phyloP scores from a whole-genome alignment of 176 grass and related monocot genomes.

The Otatea glauca region DNA sequence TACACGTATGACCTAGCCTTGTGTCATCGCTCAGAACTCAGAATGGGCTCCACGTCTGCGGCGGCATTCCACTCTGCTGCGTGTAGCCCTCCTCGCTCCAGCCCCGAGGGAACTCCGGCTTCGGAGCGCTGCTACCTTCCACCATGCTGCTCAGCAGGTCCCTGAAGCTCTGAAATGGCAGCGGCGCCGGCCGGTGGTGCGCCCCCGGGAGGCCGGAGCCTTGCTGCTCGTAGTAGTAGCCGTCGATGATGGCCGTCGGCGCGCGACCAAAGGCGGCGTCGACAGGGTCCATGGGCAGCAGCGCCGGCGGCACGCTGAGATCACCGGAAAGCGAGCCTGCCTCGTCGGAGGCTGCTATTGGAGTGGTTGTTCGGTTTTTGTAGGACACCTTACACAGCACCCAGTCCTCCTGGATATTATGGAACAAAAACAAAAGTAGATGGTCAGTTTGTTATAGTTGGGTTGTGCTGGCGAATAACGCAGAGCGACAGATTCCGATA shows the following conservation, averaged over 20 bases:
- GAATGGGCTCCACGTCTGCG: constrained; percentile 39
- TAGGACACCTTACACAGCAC: constrained; percentile 68
- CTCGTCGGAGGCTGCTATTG: constrained; percentile 18
- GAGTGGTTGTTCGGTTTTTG: constrained; percentile 34
- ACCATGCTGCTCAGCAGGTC: constrained; percentile 44
- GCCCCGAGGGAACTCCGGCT: background rate
- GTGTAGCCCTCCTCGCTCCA: constrained; percentile 40
- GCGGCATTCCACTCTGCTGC: background rate
- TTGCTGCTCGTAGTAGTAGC: constrained; percentile 7
- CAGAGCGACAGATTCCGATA: no score
- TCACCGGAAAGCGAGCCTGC: constrained; percentile 15
- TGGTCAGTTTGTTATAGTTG: no score
- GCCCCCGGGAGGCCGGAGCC: background rate
- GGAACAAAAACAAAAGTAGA: no score
- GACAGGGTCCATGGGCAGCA: background rate
- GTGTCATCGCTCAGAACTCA: background rate
- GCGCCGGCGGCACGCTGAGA: background rate
- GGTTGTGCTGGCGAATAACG: no score
- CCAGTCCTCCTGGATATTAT: constrained; percentile 64
- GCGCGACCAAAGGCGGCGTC: background rate
- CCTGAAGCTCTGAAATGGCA: constrained; percentile 29
- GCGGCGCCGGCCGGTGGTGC: background rate
- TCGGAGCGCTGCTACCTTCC: background rate
- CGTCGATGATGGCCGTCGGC: background rate
- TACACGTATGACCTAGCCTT: background rate